Evolutionary conservation across 257 asterid genomes (phyloP), one percentile per base, ranked within the genome.

Genomic region (Solanum piurae): DNA sequence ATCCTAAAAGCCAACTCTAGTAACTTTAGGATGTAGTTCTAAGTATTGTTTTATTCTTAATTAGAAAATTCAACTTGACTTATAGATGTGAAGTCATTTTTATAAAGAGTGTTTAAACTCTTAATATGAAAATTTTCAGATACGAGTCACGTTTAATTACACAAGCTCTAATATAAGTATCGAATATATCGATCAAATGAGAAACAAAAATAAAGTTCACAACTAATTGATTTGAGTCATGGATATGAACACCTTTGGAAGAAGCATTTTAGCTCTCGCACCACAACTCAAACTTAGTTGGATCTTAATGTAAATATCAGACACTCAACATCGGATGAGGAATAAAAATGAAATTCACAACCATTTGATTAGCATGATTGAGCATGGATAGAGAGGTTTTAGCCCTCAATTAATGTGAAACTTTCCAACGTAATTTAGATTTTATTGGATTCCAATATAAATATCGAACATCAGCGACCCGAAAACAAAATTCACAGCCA

Each of bases 401-500:
- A 27, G 13, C 9, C 20, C 4, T 66, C 13, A 66, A 25, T 6
- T 2, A 16, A 52, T 16, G 23, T 66, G 9, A 2, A 1, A 66
- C 5, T 27, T 66, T 27, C 0, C 1, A n/a, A 11, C 3, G 5
- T 2, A 1, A 62, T 62, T 23, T 7, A 64, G 0, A n/a, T 9
- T 9, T n/a, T 23, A n/a, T 68, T 27, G 4, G 0, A 6, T 27
- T 3, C 0, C 1, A 68, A 27, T 68, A 68, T 68, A 0, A 68
- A 68, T 27, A 68, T 68, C 21, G 0, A 5, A 64, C 4, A 5
- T 1, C 2, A 2, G 0, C 0, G 12, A 0, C 0, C 1, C 25
- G 0, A 64, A 64, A 29, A 52, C 9, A 6, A 29, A 25, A 5
- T 25, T 5, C 12, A n/a, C 21, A 9, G 13, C 21, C 55, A 75